Percentiles rank a stretch among this genome's conserved stretches.
phyloP scores from a whole-genome alignment of 2,329 filamentous ascomycete genomes.

The Metarhizium robertsii region DNA sequence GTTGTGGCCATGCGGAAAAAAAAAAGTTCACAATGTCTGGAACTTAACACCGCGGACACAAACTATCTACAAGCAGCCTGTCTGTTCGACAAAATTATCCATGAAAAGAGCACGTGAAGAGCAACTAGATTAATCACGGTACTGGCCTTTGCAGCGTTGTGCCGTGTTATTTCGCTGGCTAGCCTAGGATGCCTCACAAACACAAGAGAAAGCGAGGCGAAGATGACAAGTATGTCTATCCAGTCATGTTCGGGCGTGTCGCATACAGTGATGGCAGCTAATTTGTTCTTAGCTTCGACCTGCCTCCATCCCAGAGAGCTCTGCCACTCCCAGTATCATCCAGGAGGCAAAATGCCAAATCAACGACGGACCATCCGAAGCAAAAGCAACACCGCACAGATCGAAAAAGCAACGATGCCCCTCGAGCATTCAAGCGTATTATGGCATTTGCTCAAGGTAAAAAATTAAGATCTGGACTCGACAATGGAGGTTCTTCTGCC shows the following conservation, averaged over 20 bases:
- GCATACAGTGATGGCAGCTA: slow-evolving; percentile 2
- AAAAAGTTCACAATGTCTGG: too few species aligned
- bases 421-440: slow-evolving; percentile 75
- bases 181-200: slow-evolving; percentile 67
- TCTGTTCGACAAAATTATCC: too few species aligned
- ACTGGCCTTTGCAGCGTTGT: neutral
- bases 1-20: too few species aligned
- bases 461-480: slow-evolving; percentile 52
- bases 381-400: slow-evolving; percentile 35
- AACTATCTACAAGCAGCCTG: too few species aligned
- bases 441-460: slow-evolving; percentile 65
- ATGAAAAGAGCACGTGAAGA: too few species aligned
- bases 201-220: slow-evolving; percentile 60
- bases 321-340: slow-evolving; percentile 38
- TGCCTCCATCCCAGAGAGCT: slow-evolving; percentile 39
- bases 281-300: slow-evolving; percentile 32
- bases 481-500: slow-evolving; percentile 47
- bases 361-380: slow-evolving; percentile 26
- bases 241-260: neutral
- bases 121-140: neutral
- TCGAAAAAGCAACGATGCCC: slow-evolving; percentile 62
- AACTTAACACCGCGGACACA: too few species aligned
- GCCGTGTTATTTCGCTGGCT: neutral
- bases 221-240: slow-evolving; percentile 37
- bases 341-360: slow-evolving; percentile 17